Base-by-base conservation (phyloP, 345 rosid species). In the Linum lewisii region DNA sequence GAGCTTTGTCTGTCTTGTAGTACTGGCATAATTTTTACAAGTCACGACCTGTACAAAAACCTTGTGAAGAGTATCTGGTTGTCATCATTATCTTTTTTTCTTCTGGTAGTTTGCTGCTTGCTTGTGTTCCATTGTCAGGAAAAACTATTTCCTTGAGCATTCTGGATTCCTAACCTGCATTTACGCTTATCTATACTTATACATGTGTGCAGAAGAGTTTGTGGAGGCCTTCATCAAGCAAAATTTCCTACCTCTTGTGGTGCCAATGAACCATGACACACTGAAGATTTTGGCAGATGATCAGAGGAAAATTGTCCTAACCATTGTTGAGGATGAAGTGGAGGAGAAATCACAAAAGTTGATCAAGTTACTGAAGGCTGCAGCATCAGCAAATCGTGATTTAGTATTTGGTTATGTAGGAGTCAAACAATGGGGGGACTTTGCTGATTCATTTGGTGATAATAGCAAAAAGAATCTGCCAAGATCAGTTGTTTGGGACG, bases 321-420 rank as follows among this genome's bases (percentile, higher is more conserved):
- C 92, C 54, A 76, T 89, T n/a, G 62, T 82, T 67, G 88, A 79
- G 47, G 96, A 93, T 75, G 97, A 87, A 72, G 54, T 69, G 61
- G 90, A 84, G 4, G 90, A 84, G 51, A 77, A 73, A 54, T 66
- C 90, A 20, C 79, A 67, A 58, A 78, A 81, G 47, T 72, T 93
- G 80, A 68, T 71, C 72, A 81, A 77, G 65, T 67, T 79, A 51
- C 57, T 93, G 73, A 93, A 85, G 75, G 89, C 94, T 69, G 95
- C 97, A 67, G 97, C 95, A 69, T 77, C 82, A 69, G 95, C 97
- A 36, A 93, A 93, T 79, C 92, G 85, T 14, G 84, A 93, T 71
- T 73, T 93, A 60, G 85, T 87, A 38, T 93, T 93, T 76, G 91
- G 78, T n/a, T 87, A 82, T 72, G 89, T 85, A 4, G 97, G 97